Evolutionary conservation across 495 filamentous ascomycete genomes (phyloP).

Genomic region (Hapsidospora chrysogenum): DNA sequence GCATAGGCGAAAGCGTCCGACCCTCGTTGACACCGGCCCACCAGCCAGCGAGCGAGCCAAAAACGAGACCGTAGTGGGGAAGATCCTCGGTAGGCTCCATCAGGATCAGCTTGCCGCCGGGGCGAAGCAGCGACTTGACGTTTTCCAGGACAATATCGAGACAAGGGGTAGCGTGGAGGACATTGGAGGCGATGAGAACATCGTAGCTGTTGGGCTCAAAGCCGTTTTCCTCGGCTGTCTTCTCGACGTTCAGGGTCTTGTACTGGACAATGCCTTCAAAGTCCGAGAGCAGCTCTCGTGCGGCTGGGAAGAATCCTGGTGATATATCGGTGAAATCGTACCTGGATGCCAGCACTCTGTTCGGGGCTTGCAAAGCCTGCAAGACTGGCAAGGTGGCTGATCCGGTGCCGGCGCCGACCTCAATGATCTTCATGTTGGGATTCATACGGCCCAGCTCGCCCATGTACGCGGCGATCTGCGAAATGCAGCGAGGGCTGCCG

Average conservation of each 20-base stretch:
- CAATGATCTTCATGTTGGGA: conserved; percentile 20
- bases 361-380: background rate
- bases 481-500: too few relatives aligned
- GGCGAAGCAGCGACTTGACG: conserved; percentile 25
- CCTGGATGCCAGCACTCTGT: background rate
- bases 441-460: too few relatives aligned
- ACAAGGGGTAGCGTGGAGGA: conserved; percentile 28
- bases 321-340: conserved; percentile 33
- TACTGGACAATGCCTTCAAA: conserved; percentile 21
- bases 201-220: conserved; percentile 27
- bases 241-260: conserved; percentile 25
- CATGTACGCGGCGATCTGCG: too few relatives aligned
- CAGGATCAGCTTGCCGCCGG: conserved; percentile 23
- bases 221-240: conserved; percentile 21
- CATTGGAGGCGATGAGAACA: conserved; percentile 23
- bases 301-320: conserved; percentile 18
- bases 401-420: conserved; percentile 27
- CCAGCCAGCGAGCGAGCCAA: conserved; percentile 24
- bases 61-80: conserved; percentile 11
- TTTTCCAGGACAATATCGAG: conserved; percentile 22
- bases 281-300: conserved; percentile 2
- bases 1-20: conserved; percentile 7
- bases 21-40: conserved; percentile 24
- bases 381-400: conserved; percentile 12
- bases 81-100: conserved; percentile 10